These are phyloP conservation scores for Posidonia australis DNA, from an alignment of 106 monocot genomes.

Conservation along the genomic window DNA sequence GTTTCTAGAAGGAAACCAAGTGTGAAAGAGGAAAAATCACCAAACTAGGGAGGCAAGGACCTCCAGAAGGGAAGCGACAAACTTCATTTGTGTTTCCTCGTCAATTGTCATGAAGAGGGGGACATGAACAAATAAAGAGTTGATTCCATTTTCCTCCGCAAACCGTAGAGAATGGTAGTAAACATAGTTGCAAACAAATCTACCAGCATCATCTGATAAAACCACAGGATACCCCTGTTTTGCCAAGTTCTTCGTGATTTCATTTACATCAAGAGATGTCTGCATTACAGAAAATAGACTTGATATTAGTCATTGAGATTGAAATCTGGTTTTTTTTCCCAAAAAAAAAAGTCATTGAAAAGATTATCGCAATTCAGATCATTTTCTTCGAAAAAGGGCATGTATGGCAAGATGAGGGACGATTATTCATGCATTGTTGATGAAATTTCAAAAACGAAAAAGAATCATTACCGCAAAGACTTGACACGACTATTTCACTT, in stretches of 20 bases:
- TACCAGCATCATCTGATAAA: conserved; percentile 63
- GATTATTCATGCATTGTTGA: no score
- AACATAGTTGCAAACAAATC: conserved; percentile 84
- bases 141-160: conserved; percentile 53
- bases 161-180: conserved; percentile 82
- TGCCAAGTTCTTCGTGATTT: conserved; percentile 32
- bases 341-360: no score
- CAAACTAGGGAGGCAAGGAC: conserved; percentile 45
- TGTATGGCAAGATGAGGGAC: no score
- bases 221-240: conserved; percentile 53
- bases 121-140: conserved; percentile 81
- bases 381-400: no score
- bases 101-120: conserved; percentile 74
- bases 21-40: not conserved
- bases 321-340: no score
- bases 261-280: conserved; percentile 51
- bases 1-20: not conserved
- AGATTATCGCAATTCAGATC: no score
- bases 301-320: no score
- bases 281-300: conserved; percentile 13
- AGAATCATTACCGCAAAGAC: no score
- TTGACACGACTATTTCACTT: no score
- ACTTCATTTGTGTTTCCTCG: conserved; percentile 81
- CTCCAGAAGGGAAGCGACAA: conserved; percentile 69
- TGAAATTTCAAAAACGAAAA: no score